phyloP scores from a whole-genome alignment of 2,329 filamentous ascomycete genomes.

The Cercospora sp. region DNA sequence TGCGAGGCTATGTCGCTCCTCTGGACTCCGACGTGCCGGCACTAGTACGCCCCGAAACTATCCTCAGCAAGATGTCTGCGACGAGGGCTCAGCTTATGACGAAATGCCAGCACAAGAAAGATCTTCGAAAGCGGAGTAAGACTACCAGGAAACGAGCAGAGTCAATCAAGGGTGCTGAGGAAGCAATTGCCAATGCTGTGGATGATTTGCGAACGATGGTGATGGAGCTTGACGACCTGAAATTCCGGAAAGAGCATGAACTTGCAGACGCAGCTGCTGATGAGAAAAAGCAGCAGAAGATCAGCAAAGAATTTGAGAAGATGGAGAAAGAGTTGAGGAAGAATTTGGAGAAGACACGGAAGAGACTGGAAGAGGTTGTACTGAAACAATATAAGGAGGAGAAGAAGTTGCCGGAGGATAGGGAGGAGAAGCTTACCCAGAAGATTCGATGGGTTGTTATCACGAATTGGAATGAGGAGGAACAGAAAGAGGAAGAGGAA shows the following conservation, averaged over 20 bases:
- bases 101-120: constrained; percentile 25
- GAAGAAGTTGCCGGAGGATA: constrained; percentile 7
- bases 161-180: constrained; percentile 8
- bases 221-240: constrained; percentile 19
- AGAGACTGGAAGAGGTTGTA: constrained; percentile 18
- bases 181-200: constrained; percentile 15
- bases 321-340: constrained; percentile 14
- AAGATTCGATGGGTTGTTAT: constrained; percentile 34
- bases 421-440: constrained; percentile 30
- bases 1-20: constrained; percentile 27
- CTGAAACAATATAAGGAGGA: constrained; percentile 14
- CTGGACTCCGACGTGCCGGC: constrained; percentile 27
- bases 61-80: constrained; percentile 22
- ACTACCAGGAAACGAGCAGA: constrained; percentile 15
- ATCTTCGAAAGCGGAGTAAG: constrained; percentile 17
- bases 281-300: constrained; percentile 8
- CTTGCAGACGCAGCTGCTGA: constrained; percentile 3
- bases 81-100: constrained; percentile 26
- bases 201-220: constrained; percentile 22
- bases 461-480: constrained; percentile 19
- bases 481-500: neutral
- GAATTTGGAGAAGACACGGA: constrained; percentile 15
- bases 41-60: constrained; percentile 16
- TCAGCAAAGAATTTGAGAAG: constrained; percentile 15
- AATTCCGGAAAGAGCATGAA: constrained; percentile 9